A percentile compares a stretch with the other conserved stretches of the same genome.
Evolutionary conservation across 2,329 filamentous ascomycete genomes (phyloP).

Genomic region (Hypoxylon sp.): DNA sequence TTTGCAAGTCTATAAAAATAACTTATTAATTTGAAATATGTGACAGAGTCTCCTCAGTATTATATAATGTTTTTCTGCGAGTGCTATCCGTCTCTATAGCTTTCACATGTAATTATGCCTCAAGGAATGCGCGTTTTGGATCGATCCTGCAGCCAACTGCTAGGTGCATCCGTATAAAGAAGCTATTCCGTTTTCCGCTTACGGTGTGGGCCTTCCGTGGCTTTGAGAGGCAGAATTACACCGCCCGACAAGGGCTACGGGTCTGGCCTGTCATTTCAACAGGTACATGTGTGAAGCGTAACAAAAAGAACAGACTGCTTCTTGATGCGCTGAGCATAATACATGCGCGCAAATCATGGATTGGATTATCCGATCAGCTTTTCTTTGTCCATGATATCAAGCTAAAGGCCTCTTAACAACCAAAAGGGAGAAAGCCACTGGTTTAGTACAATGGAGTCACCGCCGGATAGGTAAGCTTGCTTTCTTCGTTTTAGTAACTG

Average conservation of each 20-base stretch:
- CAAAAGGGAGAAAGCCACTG: constrained; percentile 26
- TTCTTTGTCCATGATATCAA: constrained; percentile 48
- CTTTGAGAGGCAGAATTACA: constrained; percentile 15
- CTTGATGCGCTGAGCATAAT: constrained; percentile 17
- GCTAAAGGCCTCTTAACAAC: constrained; percentile 25
- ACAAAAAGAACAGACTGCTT: constrained; percentile 8
- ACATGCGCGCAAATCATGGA: constrained; percentile 25
- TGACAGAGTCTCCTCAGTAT: neutral
- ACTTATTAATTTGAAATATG: neutral
- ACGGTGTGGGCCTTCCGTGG: constrained; percentile 7
- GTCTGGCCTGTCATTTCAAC: constrained; percentile 1
- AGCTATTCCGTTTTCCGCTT: constrained; percentile 21
- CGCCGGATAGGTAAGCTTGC: constrained; percentile 52
- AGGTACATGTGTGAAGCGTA: neutral
- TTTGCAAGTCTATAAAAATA: neutral
- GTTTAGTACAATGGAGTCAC: constrained; percentile 50
- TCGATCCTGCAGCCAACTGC: constrained; percentile 1
- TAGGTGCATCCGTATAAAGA: constrained; percentile 11
- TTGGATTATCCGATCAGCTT: constrained; percentile 32
- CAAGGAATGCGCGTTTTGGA: neutral
- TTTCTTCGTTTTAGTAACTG: constrained; percentile 30
- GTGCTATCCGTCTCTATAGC: too few relatives aligned
- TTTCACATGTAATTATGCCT: constrained; percentile 1
- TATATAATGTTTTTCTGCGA: neutral
- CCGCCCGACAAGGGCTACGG: constrained; percentile 4